Evolutionary conservation across 257 asterid species (phyloP).

Genomic region (Solanum corneliomulleri): DNA sequence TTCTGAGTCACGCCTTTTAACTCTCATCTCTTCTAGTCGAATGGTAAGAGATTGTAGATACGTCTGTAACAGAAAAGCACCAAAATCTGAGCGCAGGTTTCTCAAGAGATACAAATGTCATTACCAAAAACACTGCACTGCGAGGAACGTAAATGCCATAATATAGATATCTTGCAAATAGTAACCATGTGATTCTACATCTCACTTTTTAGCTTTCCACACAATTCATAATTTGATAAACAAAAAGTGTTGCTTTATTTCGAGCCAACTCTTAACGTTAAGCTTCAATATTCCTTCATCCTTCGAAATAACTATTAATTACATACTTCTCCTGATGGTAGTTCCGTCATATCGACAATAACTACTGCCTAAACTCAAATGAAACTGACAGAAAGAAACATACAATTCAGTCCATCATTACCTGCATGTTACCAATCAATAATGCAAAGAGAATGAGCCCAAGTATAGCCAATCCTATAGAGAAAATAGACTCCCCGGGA

Average conservation of each 20-base stretch:
- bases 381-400: not conserved
- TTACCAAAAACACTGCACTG: not conserved
- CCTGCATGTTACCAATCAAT: slow-evolving; percentile 99
- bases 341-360: not conserved
- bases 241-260: not conserved
- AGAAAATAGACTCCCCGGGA: slow-evolving; percentile 92
- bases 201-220: not conserved
- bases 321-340: not conserved
- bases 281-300: not conserved
- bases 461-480: slow-evolving; percentile 87
- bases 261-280: not conserved
- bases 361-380: not conserved
- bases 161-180: not conserved
- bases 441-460: slow-evolving; percentile 95
- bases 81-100: not conserved
- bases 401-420: slow-evolving; percentile 7
- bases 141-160: not conserved
- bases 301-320: not conserved
- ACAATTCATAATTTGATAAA: not conserved
- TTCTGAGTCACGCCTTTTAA: slow-evolving; percentile 96
- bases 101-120: not conserved
- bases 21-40: slow-evolving; percentile 98
- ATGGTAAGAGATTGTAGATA: slow-evolving; percentile 96
- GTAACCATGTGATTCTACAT: not conserved
- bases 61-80: slow-evolving; percentile 44